A percentile compares a stretch with the other conserved stretches of the same genome.
These are phyloP conservation scores for Penicillium brevicompactum DNA, from an alignment of 2,329 filamentous ascomycete genomes.

Conservation along the genomic window DNA sequence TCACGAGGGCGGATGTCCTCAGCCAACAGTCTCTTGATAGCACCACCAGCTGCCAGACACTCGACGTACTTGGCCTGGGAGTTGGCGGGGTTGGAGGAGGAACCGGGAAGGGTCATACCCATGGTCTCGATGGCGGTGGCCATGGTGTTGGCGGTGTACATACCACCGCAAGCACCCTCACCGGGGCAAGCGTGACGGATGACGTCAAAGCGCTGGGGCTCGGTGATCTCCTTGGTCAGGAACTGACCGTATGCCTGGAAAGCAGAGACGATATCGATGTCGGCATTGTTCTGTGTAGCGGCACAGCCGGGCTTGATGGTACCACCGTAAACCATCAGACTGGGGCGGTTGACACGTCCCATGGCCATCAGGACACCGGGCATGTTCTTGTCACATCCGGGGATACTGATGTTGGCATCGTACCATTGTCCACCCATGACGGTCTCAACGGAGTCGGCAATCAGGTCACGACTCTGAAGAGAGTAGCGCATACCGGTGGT, in stretches of 20 bases:
- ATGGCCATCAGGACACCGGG: slow-evolving; percentile 84
- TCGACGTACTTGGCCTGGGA: slow-evolving; percentile 71
- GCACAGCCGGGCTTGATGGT: slow-evolving; percentile 91
- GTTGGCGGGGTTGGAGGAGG: slow-evolving; percentile 77
- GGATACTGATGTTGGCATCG: slow-evolving; percentile 90
- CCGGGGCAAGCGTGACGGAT: slow-evolving; percentile 89
- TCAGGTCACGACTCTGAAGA: slow-evolving; percentile 91
- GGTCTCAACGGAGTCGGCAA: slow-evolving; percentile 97
- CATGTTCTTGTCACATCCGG: slow-evolving; percentile 98
- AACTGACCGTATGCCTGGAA: slow-evolving; percentile 98
- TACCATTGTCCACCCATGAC: slow-evolving; percentile 80
- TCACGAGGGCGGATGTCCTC: slow-evolving; percentile 78
- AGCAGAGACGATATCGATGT: slow-evolving; percentile 92
- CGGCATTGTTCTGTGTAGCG: slow-evolving; percentile 67
- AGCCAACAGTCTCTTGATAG: slow-evolving; percentile 72
- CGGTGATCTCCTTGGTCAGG: slow-evolving; percentile 85
- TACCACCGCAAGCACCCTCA: slow-evolving; percentile 80
- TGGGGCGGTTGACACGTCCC: slow-evolving; percentile 90
- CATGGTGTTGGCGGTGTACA: slow-evolving; percentile 80
- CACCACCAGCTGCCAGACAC: slow-evolving; percentile 70
- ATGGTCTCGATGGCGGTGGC: slow-evolving; percentile 72
- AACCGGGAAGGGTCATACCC: slow-evolving; percentile 79
- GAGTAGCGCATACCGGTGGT: slow-evolving; percentile 96
- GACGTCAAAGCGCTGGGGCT: slow-evolving; percentile 90
- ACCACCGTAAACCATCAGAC: slow-evolving; percentile 96